phyloP scores from a whole-genome alignment of 768 basidiomycete species.

The Auricularia sp. region DNA sequence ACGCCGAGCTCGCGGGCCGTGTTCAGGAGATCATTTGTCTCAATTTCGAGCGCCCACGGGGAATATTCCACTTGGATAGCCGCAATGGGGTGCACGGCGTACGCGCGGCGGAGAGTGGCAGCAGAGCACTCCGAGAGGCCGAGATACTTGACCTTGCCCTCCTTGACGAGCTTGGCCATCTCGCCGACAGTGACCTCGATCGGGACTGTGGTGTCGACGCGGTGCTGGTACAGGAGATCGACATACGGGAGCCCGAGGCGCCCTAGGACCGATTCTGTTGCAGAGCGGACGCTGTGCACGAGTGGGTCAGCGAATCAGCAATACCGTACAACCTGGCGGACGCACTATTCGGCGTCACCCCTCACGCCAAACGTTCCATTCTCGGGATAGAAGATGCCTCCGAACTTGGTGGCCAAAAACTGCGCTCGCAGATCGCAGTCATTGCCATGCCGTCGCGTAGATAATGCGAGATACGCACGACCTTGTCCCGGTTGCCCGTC shows the following conservation, averaged over 20 bases:
- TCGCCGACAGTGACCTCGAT: slow-evolving; percentile 34
- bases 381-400: neutral
- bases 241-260: slow-evolving; percentile 10
- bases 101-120: slow-evolving; percentile 38
- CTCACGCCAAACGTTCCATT: neutral
- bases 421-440: neutral
- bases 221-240: slow-evolving; percentile 23
- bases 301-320: neutral
- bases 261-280: neutral
- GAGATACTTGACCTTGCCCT: slow-evolving; percentile 40
- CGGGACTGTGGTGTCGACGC: slow-evolving; percentile 24
- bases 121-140: slow-evolving; percentile 46
- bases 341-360: neutral
- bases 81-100: slow-evolving; percentile 39
- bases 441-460: neutral
- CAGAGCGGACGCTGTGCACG: neutral
- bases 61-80: slow-evolving; percentile 45
- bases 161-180: slow-evolving; percentile 46
- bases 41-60: slow-evolving; percentile 39
- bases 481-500: neutral
- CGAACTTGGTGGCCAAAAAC: slow-evolving; percentile 5
- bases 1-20: slow-evolving; percentile 41
- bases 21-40: slow-evolving; percentile 33
- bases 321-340: neutral
- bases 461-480: neutral